phyloP scores from a whole-genome alignment of 495 filamentous ascomycete genomes.

The Xeromyces bisporus region DNA sequence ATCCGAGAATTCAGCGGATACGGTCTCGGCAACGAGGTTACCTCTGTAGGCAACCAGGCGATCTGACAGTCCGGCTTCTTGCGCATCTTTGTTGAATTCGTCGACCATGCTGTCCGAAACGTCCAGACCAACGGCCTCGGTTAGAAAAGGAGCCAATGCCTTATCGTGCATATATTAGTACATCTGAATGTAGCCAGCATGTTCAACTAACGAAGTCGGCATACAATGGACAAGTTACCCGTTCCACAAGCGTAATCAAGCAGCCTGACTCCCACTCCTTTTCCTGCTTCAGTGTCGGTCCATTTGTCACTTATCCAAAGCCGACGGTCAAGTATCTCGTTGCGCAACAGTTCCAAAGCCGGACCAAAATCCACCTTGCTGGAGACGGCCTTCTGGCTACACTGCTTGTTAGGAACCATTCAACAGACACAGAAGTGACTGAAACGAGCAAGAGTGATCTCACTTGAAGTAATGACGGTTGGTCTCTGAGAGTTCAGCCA shows the following conservation, averaged over 20 bases:
- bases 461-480: conserved; percentile 41
- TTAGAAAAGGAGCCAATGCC: conserved; percentile 44
- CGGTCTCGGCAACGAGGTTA: conserved; percentile 33
- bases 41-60: conserved; percentile 42
- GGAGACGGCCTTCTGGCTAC: conserved; percentile 25
- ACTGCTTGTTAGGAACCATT: conserved; percentile 4
- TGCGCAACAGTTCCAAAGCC: conserved; percentile 13
- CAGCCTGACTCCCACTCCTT: conserved; percentile 34
- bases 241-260: conserved; percentile 68
- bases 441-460: conserved; percentile 2
- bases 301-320: conserved; percentile 48
- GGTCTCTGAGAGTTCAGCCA: conserved; percentile 29
- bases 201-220: conserved; percentile 2
- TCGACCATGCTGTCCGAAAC: conserved; percentile 49
- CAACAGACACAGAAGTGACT: background rate
- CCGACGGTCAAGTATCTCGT: conserved; percentile 28
- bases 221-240: conserved; percentile 40
- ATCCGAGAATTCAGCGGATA: conserved; percentile 20
- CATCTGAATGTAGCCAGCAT: background rate
- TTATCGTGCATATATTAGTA: conserved; percentile 5
- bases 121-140: conserved; percentile 46
- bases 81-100: conserved; percentile 33
- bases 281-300: conserved; percentile 21
- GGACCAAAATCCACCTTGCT: conserved; percentile 30
- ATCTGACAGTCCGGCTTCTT: conserved; percentile 23